Evolutionary conservation across 176 grass and related monocot species (phyloP).

Genomic region (Cocos nucifera): DNA sequence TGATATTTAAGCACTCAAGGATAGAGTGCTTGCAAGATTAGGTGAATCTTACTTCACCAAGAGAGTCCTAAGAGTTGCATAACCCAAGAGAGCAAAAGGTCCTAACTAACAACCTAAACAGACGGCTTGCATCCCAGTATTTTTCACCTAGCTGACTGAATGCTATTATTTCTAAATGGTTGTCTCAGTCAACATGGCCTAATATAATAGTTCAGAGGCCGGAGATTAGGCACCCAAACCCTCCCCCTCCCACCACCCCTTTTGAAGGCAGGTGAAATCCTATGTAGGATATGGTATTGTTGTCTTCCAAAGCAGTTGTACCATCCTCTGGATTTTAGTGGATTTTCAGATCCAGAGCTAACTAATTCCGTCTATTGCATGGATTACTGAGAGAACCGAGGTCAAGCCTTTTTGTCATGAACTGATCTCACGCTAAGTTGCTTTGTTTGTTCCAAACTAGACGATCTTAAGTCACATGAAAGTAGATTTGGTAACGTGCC

Average conservation of each 20-base stretch:
- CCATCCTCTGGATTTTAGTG: conserved; percentile 14
- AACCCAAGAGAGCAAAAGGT: conserved; percentile 11
- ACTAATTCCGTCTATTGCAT: conserved; percentile 44
- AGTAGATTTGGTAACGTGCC: neutral
- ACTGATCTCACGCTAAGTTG: conserved; percentile 14
- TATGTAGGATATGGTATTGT: neutral
- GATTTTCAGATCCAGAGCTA: conserved; percentile 24
- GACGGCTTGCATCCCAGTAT: conserved; percentile 3
- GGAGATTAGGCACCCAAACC: conserved; percentile 21
- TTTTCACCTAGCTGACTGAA: conserved; percentile 4
- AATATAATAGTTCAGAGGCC: no score
- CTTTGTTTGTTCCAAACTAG: conserved; percentile 10
- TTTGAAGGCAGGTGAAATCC: conserved; percentile 26
- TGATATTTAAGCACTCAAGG: conserved; percentile 6
- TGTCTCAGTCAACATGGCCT: neutral
- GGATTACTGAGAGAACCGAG: conserved; percentile 25
- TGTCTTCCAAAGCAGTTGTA: conserved; percentile 34
- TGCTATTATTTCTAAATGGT: neutral
- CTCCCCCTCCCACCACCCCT: no score
- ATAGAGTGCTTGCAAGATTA: conserved; percentile 31
- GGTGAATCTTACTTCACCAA: conserved; percentile 20
- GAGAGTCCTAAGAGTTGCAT: conserved; percentile 17
- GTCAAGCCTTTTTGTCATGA: conserved; percentile 32
- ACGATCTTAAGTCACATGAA: conserved; percentile 2
- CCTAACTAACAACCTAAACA: conserved; percentile 15